Conservation (phyloP, 129 eudicot genomes). For the Heracleum sosnowskyi region DNA sequence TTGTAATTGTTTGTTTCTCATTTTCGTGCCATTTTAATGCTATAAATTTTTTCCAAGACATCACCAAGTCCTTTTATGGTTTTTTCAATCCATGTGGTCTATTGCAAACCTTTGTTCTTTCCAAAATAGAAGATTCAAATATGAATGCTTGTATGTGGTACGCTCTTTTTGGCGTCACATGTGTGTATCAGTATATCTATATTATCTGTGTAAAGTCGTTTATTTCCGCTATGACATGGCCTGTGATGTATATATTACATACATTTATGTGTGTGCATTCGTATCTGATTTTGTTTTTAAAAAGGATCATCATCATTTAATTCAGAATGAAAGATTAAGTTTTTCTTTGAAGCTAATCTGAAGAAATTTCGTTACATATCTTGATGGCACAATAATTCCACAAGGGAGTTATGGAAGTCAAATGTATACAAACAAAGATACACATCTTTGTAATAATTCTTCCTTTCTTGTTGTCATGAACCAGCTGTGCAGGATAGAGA, state of each 20-base stretch:
- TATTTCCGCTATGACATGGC: too few species aligned
- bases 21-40: too few species aligned
- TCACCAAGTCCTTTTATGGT: neutral
- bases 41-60: neutral
- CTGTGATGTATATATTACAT: too few species aligned
- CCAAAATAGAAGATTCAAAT: neutral
- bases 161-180: neutral
- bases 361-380: neutral
- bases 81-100: neutral
- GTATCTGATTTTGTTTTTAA: neutral
- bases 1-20: neutral
- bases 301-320: neutral
- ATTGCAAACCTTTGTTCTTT: neutral
- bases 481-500: slow-evolving; percentile 78
- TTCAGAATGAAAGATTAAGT: neutral
- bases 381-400: neutral
- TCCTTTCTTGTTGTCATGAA: slow-evolving; percentile 13
- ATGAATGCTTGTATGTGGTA: neutral
- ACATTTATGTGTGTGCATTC: neutral
- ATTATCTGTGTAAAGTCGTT: too few species aligned
- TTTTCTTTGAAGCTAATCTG: neutral
- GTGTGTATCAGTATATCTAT: neutral
- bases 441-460: neutral
- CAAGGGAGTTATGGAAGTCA: too few species aligned
- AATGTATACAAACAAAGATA: too few species aligned